Percentiles rank a stretch among this genome's conserved stretches.
These are phyloP conservation scores for Solanum hybrid DNA, from an alignment of 305 asterid species.

Conservation along the genomic window DNA sequence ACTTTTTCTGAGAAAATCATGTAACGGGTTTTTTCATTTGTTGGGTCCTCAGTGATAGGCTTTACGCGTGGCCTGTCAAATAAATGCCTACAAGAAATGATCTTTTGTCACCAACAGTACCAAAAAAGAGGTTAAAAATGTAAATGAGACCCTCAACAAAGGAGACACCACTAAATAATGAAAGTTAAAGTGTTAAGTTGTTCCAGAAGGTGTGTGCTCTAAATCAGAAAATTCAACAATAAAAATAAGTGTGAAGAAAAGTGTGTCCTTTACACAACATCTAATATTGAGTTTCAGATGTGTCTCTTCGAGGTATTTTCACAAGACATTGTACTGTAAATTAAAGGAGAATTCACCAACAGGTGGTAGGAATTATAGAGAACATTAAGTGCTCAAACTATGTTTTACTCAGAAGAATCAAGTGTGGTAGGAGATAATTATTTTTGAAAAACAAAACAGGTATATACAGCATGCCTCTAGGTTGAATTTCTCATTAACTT, in stretches of 20 bases:
- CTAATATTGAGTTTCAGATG: neutral
- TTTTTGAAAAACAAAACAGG: neutral
- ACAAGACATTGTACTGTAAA: neutral
- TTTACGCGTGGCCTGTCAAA: slow-evolving; percentile 76
- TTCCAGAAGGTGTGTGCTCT: neutral
- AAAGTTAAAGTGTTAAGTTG: neutral
- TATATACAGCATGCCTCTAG: neutral
- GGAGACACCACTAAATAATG: neutral
- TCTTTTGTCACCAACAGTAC: neutral
- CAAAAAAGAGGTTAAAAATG: neutral
- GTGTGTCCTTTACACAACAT: neutral
- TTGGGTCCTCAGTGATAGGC: slow-evolving; percentile 78
- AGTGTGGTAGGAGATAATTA: neutral
- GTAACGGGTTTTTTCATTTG: slow-evolving; percentile 47
- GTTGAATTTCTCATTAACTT: neutral
- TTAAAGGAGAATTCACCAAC: neutral
- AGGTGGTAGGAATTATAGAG: neutral
- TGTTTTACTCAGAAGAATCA: neutral
- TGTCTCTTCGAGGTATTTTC: neutral
- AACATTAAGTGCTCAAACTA: neutral
- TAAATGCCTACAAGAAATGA: slow-evolving; percentile 39
- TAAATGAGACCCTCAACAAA: neutral
- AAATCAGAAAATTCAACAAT: neutral
- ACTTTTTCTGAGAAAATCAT: slow-evolving; percentile 66
- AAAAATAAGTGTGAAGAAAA: neutral